A percentile compares a stretch with the other conserved stretches of the same genome.
Conservation (phyloP, 2,329 filamentous ascomycete genomes). For the Aspergillus glaucus region DNA sequence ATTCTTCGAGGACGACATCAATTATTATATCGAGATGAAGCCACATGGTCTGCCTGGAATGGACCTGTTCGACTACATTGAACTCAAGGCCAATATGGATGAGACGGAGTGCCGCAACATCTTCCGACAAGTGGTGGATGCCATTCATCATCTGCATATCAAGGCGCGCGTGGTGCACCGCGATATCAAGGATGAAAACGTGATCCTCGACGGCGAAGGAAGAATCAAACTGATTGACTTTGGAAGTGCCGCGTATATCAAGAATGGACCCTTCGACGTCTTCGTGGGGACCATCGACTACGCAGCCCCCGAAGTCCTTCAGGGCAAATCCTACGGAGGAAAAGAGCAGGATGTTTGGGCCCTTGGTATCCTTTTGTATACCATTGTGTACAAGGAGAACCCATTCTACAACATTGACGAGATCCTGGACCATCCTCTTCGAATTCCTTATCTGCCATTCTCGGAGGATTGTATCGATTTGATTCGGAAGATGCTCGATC, state of each 20-base stretch:
- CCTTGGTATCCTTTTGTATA: conserved; percentile 92
- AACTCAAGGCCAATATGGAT: conserved; percentile 92
- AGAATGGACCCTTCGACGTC: conserved; percentile 95
- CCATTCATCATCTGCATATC: conserved; percentile 84
- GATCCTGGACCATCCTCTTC: conserved; percentile 94
- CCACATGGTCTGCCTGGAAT: conserved; percentile 93
- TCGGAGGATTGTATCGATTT: conserved; percentile 87
- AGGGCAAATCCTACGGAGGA: conserved; percentile 83
- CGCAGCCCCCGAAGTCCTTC: conserved; percentile 93
- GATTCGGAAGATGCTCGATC: conserved; percentile 84
- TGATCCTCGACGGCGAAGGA: conserved; percentile 90
- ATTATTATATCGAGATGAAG: conserved; percentile 97
- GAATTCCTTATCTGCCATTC: conserved; percentile 63
- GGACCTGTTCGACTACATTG: conserved; percentile 99
- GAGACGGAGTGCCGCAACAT: conserved; percentile 91
- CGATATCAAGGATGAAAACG: conserved; percentile 98
- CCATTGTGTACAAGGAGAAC: conserved; percentile 99
- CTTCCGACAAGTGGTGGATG: conserved; percentile 85
- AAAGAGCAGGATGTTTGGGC: conserved; percentile 99
- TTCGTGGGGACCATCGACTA: conserved; percentile 99
- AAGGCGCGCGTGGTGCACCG: conserved; percentile 90
- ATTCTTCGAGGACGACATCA: conserved; percentile 60
- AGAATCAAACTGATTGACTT: conserved; percentile 98
- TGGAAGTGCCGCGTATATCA: conserved; percentile 95
- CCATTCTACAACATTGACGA: conserved; percentile 98